These are phyloP conservation scores for Talaromyces funiculosus DNA, from an alignment of 2,329 filamentous ascomycete genomes.

Conservation along the genomic window DNA sequence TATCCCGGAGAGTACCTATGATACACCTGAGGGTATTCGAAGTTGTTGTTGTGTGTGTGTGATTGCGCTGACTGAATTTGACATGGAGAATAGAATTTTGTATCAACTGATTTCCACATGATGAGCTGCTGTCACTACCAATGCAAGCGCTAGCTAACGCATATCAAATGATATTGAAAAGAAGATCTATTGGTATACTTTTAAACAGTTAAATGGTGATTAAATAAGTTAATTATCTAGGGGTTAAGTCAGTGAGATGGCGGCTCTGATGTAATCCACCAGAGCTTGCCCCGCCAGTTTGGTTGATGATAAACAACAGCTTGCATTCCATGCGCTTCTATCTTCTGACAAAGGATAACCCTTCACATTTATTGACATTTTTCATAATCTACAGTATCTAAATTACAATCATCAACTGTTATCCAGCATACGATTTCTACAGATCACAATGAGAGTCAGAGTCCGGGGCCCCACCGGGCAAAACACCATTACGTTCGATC, in stretches of 20 bases:
- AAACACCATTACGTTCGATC: conserved; percentile 62
- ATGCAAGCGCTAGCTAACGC: no score
- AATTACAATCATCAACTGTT: neutral
- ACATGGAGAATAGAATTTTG: no score
- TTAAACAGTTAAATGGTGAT: no score
- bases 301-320: neutral
- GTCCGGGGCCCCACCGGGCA: conserved; percentile 70
- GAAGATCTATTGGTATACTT: no score
- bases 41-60: no score
- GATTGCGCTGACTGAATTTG: no score
- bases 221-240: no score
- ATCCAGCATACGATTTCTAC: neutral
- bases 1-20: no score
- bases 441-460: conserved; percentile 62
- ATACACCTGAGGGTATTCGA: no score
- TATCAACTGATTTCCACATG: no score
- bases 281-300: conserved; percentile 9
- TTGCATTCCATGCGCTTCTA: neutral
- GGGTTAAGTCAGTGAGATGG: neutral
- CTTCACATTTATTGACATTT: neutral
- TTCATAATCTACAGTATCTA: neutral
- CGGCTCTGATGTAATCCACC: neutral
- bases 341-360: neutral
- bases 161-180: no score
- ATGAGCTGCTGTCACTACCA: no score